phyloP scores from a whole-genome alignment of 2,329 filamentous ascomycete genomes.

The Ustulina deusta region DNA sequence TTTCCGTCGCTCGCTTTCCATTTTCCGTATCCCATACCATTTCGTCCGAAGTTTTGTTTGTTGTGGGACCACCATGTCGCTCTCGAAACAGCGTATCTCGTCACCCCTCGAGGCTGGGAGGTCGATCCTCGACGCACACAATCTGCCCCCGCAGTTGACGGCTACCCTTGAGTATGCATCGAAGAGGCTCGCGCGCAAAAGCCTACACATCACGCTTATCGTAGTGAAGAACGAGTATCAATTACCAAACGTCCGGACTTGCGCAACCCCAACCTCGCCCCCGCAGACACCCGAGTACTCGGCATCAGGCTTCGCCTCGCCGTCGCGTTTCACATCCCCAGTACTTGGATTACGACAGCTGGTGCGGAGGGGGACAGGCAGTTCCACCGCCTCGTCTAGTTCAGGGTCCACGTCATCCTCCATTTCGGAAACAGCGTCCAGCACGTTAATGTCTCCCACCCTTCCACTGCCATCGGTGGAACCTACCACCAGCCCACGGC shows the following conservation, averaged over 20 bases:
- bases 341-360: constrained; percentile 55
- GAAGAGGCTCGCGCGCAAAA: constrained; percentile 65
- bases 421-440: constrained; percentile 37
- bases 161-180: constrained; percentile 71
- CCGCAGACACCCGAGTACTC: constrained; percentile 49
- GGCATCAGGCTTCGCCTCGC: constrained; percentile 49
- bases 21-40: background rate
- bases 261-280: constrained; percentile 50
- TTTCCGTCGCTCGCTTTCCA: background rate
- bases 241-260: constrained; percentile 57
- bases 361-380: constrained; percentile 55
- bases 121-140: constrained; percentile 68
- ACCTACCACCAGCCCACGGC: constrained; percentile 43
- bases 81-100: constrained; percentile 69
- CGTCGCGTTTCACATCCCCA: constrained; percentile 50
- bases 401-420: constrained; percentile 41
- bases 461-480: constrained; percentile 43
- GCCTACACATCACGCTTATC: constrained; percentile 68
- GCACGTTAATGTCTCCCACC: constrained; percentile 40
- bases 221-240: constrained; percentile 69
- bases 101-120: constrained; percentile 72
- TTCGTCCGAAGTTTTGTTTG: constrained; percentile 14
- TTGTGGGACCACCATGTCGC: constrained; percentile 46
- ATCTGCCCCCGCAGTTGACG: constrained; percentile 66
- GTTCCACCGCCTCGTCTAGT: constrained; percentile 49